Evolutionary conservation across 305 asterid genomes (phyloP).

Genomic region (Striga hermonthica): DNA sequence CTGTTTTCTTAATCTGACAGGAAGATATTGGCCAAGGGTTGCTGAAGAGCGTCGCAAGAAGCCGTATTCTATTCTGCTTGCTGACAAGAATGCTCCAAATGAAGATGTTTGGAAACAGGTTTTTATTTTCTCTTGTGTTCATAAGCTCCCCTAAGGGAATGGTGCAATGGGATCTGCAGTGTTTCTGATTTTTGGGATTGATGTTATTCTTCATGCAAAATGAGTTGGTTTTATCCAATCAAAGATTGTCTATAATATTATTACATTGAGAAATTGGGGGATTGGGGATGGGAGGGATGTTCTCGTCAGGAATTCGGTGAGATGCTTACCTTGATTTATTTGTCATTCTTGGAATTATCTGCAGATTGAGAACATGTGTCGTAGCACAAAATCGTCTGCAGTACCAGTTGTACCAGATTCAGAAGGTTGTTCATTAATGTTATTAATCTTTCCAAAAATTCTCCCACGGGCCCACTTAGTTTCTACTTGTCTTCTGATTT

Average conservation of each 20-base stretch:
- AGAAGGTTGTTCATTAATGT: constrained; percentile 56
- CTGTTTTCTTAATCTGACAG: constrained; percentile 39
- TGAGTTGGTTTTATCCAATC: constrained; percentile 22
- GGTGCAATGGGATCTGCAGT: constrained; percentile 8
- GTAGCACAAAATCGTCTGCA: constrained; percentile 78
- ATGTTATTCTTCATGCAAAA: constrained; percentile 16
- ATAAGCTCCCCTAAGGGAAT: constrained; percentile 18
- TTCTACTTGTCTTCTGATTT: constrained; percentile 18
- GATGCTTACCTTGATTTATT: constrained; percentile 29
- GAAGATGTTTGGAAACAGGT: constrained; percentile 97
- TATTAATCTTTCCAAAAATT: constrained; percentile 18
- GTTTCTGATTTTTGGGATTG: constrained; percentile 14
- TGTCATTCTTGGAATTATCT: constrained; percentile 28
- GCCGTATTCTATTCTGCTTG: constrained; percentile 85
- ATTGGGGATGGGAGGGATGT: background rate
- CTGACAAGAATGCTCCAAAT: constrained; percentile 98
- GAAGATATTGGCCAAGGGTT: constrained; percentile 80
- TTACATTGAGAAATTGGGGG: constrained; percentile 6
- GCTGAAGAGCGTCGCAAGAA: constrained; percentile 76
- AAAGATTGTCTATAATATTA: constrained; percentile 14
- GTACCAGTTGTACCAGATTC: constrained; percentile 92
- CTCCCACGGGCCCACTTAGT: constrained; percentile 4
- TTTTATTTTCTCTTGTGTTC: constrained; percentile 24
- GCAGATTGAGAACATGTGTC: constrained; percentile 93
- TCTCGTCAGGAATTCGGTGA: constrained; percentile 1